Conservation (phyloP, 495 filamentous ascomycete species). For the Hypoxylon rickii region DNA sequence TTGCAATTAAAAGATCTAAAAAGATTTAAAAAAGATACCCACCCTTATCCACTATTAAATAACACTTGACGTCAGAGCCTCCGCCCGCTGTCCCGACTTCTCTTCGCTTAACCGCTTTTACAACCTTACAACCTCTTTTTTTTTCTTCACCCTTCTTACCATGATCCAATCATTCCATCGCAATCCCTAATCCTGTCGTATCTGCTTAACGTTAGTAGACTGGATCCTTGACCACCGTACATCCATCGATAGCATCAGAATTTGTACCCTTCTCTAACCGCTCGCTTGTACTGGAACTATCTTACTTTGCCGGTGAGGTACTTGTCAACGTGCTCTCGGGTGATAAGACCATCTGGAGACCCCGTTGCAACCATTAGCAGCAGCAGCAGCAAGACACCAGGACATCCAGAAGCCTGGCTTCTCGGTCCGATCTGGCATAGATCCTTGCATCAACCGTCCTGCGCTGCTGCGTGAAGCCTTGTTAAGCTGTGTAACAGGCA, state of each 20-base stretch:
- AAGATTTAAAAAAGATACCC: constrained; percentile 12
- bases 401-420: constrained; percentile 29
- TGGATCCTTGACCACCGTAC: constrained; percentile 12
- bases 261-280: constrained; percentile 25
- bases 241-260: too few relatives aligned
- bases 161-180: constrained; percentile 14
- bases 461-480: constrained; percentile 7
- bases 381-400: too few relatives aligned
- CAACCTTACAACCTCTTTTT: neutral
- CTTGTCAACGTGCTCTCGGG: constrained; percentile 8
- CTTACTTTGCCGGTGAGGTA: constrained; percentile 17
- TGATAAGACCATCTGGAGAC: constrained; percentile 20
- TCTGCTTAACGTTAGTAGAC: constrained; percentile 16
- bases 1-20: constrained; percentile 13
- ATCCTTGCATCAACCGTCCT: constrained; percentile 21
- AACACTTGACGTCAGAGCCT: constrained; percentile 32
- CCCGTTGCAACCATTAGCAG: constrained; percentile 4
- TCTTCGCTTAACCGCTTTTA: constrained; percentile 14
- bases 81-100: constrained; percentile 30
- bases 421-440: constrained; percentile 36
- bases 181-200: neutral
- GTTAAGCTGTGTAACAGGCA: constrained; percentile 20
- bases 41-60: constrained; percentile 10
- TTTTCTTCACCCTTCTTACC: neutral
- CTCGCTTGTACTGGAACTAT: constrained; percentile 12